Conservation (phyloP, 2,329 filamentous ascomycete species). For the Hypoxylon sp. region DNA sequence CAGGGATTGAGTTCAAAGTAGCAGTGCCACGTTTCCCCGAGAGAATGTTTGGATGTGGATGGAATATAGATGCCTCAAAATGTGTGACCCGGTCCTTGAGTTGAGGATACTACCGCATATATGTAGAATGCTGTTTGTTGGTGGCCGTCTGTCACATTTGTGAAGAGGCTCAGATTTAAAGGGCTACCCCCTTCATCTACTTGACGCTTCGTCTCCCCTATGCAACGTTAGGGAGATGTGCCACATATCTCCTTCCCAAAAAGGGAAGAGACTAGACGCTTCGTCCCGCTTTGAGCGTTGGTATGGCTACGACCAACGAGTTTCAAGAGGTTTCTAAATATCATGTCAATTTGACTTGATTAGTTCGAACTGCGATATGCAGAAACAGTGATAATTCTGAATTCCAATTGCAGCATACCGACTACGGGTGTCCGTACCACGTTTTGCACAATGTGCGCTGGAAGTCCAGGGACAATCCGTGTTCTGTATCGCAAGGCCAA, state of each 20-base stretch:
- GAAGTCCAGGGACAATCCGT: constrained; percentile 28
- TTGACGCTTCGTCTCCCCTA: constrained; percentile 42
- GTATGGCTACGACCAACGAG: constrained; percentile 13
- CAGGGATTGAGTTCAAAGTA: constrained; percentile 21
- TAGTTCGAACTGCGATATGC: too few species aligned
- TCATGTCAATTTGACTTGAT: constrained; percentile 15
- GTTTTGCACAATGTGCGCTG: constrained; percentile 31
- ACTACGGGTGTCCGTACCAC: constrained; percentile 27
- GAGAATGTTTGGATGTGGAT: constrained; percentile 5
- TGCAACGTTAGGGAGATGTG: constrained; percentile 40
- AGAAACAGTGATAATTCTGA: too few species aligned
- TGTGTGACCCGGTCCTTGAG: constrained; percentile 7
- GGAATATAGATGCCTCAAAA: constrained; percentile 18
- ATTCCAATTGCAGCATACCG: constrained; percentile 18
- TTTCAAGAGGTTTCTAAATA: constrained; percentile 29
- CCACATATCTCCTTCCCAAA: constrained; percentile 41
- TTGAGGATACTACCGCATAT: constrained; percentile 11
- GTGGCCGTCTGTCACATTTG: constrained; percentile 33
- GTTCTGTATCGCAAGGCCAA: constrained; percentile 24
- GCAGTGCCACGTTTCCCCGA: constrained; percentile 30
- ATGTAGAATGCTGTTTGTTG: constrained; percentile 29
- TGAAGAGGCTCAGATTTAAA: constrained; percentile 41
- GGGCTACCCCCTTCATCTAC: constrained; percentile 45
- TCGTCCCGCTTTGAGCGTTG: constrained; percentile 36
- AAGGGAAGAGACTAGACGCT: constrained; percentile 39